Evolutionary conservation across 805 yeast genomes (phyloP).

Genomic region (Sugiyamaella boreocaroliniensis): DNA sequence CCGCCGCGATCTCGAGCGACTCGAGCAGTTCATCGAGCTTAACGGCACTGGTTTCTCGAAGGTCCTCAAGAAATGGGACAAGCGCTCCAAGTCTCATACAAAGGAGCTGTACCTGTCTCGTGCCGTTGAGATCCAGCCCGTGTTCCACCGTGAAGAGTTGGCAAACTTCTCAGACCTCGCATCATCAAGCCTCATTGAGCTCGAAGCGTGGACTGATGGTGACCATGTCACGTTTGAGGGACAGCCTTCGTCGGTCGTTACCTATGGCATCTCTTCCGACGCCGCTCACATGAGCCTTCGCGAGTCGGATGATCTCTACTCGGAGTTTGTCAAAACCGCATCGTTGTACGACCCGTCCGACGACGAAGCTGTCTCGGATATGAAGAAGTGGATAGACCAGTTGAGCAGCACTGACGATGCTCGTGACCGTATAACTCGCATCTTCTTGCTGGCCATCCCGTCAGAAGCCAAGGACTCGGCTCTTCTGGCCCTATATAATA

Average conservation of each 20-base stretch:
- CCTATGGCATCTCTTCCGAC: constrained; percentile 2
- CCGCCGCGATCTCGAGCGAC: constrained; percentile 76
- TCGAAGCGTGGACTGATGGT: constrained; percentile 63
- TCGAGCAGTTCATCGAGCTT: constrained; percentile 89
- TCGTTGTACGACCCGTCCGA: constrained; percentile 21
- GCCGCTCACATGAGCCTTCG: constrained; percentile 11
- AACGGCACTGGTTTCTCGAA: constrained; percentile 95
- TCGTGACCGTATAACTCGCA: constrained; percentile 50
- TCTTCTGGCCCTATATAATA: constrained; percentile 41
- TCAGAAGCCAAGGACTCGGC: constrained; percentile 60
- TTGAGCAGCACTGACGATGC: constrained; percentile 37
- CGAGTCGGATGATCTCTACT: constrained; percentile 62
- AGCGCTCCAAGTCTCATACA: constrained; percentile 88
- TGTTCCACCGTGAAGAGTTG: constrained; percentile 83
- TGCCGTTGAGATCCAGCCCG: constrained; percentile 94
- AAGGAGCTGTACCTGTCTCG: constrained; percentile 86
- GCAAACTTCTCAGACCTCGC: constrained; percentile 72
- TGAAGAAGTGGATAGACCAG: constrained; percentile 41
- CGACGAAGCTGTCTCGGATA: constrained; percentile 34
- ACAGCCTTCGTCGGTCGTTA: constrained; percentile 1
- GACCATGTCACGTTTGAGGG: constrained; percentile 31
- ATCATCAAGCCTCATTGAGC: constrained; percentile 48
- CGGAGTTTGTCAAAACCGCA: constrained; percentile 49
- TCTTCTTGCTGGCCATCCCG: constrained; percentile 63
- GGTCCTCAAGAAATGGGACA: constrained; percentile 97